A percentile compares a stretch with the other conserved stretches of the same genome.
Evolutionary conservation across 1,139 yeast species (phyloP).

Genomic region (Yamadazyma conglobata): DNA sequence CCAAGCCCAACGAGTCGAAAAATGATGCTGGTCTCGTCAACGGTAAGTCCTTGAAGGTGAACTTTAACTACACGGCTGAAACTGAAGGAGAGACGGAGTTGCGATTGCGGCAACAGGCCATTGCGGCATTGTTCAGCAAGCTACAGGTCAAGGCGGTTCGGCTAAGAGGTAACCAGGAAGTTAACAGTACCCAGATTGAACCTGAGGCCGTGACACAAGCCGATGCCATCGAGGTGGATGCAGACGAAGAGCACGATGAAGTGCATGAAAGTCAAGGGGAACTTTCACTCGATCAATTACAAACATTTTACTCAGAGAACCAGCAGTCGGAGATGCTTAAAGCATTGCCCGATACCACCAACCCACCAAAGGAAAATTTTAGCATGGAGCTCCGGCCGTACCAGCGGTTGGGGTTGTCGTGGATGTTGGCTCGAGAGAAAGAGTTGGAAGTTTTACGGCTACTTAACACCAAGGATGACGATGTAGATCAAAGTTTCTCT

Average conservation of each 20-base stretch:
- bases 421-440: slow-evolving; percentile 73
- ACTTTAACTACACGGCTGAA: slow-evolving; percentile 37
- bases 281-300: slow-evolving; percentile 68
- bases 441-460: slow-evolving; percentile 42
- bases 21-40: slow-evolving; percentile 12
- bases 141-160: slow-evolving; percentile 25
- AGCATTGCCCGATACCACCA: slow-evolving; percentile 57
- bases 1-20: slow-evolving; percentile 9
- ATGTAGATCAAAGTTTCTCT: slow-evolving; percentile 16
- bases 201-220: background rate
- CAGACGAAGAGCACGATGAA: slow-evolving; percentile 12
- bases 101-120: slow-evolving; percentile 54
- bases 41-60: slow-evolving; percentile 9
- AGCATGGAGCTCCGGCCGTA: slow-evolving; percentile 58
- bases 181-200: slow-evolving; percentile 3
- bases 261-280: slow-evolving; percentile 28
- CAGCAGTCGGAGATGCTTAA: slow-evolving; percentile 49
- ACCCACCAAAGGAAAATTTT: slow-evolving; percentile 56
- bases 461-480: slow-evolving; percentile 22
- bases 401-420: slow-evolving; percentile 76
- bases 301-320: slow-evolving; percentile 67
- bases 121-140: slow-evolving; percentile 54
- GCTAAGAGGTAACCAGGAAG: slow-evolving; percentile 8
- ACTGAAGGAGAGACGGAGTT: slow-evolving; percentile 52
- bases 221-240: background rate